These are phyloP conservation scores for Thyridium curvatum DNA, from an alignment of 2,329 filamentous ascomycete genomes.

Conservation along the genomic window DNA sequence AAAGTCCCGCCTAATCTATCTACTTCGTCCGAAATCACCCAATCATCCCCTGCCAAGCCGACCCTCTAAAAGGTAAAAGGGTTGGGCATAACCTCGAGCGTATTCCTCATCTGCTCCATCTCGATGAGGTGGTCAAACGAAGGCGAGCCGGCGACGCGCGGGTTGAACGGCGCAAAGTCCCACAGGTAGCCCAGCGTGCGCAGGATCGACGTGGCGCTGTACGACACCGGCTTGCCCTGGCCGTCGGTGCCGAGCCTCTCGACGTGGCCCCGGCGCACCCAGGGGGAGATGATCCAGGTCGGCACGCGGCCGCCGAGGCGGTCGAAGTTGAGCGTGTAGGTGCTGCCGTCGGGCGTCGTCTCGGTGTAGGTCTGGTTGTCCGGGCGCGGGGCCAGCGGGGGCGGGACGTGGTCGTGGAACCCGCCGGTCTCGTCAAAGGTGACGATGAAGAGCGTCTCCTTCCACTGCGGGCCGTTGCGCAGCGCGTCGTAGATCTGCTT, in stretches of 20 bases:
- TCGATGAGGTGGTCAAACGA: conserved; percentile 23
- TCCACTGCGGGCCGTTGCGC: conserved; percentile 35
- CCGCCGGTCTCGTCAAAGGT: conserved; percentile 42
- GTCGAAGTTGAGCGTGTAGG: conserved; percentile 30
- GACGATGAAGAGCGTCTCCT: conserved; percentile 37
- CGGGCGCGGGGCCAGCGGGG: conserved; percentile 30
- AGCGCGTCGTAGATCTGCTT: conserved; percentile 38
- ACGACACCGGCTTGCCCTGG: conserved; percentile 25
- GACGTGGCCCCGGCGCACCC: conserved; percentile 31
- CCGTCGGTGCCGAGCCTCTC: conserved; percentile 28
- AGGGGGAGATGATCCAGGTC: conserved; percentile 33
- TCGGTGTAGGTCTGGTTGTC: conserved; percentile 28
- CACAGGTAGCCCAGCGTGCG: conserved; percentile 34
- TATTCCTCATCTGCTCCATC: not conserved
- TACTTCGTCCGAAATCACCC: too few relatives aligned
- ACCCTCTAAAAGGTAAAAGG: too few relatives aligned
- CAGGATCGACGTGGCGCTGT: conserved; percentile 36
- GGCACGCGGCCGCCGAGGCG: conserved; percentile 36
- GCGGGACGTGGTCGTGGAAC: conserved; percentile 38
- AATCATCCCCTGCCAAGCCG: too few relatives aligned
- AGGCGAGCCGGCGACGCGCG: conserved; percentile 27
- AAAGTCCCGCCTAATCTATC: too few relatives aligned
- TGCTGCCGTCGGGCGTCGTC: conserved; percentile 23
- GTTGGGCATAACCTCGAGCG: too few relatives aligned
- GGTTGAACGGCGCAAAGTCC: conserved; percentile 28